These are phyloP conservation scores for Cyclostephanos tholiformis DNA, from an alignment of 108 stramenopile species.

Conservation along the genomic window DNA sequence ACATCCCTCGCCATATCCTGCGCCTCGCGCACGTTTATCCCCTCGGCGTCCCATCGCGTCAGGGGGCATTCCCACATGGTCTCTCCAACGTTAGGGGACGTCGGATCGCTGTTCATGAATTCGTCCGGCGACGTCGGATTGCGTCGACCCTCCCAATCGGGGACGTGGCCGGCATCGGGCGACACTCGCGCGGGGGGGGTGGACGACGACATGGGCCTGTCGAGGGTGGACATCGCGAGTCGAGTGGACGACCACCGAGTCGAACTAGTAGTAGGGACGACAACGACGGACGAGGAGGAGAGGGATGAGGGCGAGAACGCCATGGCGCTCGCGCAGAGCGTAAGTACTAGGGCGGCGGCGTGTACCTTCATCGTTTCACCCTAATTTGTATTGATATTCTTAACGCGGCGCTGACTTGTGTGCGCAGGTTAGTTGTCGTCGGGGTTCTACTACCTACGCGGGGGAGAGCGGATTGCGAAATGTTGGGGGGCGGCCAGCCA, in stretches of 20 bases:
- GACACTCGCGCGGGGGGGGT: conserved; percentile 61
- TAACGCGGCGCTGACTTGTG: too few species aligned
- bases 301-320: conserved; percentile 47
- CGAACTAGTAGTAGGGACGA: not conserved
- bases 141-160: conserved; percentile 78
- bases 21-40: conserved; percentile 62
- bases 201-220: conserved; percentile 9
- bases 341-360: conserved; percentile 50
- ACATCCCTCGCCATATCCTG: conserved; percentile 57
- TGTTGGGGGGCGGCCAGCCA: too few species aligned
- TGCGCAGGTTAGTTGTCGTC: too few species aligned
- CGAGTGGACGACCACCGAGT: conserved; percentile 4
- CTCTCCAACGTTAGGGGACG: conserved; percentile 64
- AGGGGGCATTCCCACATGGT: conserved; percentile 91
- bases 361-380: conserved; percentile 61
- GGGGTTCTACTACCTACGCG: too few species aligned
- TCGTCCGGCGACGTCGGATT: conserved; percentile 61
- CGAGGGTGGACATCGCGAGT: conserved; percentile 27
- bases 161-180: conserved; percentile 74
- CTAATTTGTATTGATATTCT: too few species aligned
- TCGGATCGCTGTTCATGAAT: conserved; percentile 74
- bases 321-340: conserved; percentile 32
- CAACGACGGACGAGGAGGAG: not conserved
- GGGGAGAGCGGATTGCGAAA: too few species aligned
- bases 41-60: conserved; percentile 83